Conservation (phyloP, 108 stramenopile genomes). For the Skeletonema costatum region DNA sequence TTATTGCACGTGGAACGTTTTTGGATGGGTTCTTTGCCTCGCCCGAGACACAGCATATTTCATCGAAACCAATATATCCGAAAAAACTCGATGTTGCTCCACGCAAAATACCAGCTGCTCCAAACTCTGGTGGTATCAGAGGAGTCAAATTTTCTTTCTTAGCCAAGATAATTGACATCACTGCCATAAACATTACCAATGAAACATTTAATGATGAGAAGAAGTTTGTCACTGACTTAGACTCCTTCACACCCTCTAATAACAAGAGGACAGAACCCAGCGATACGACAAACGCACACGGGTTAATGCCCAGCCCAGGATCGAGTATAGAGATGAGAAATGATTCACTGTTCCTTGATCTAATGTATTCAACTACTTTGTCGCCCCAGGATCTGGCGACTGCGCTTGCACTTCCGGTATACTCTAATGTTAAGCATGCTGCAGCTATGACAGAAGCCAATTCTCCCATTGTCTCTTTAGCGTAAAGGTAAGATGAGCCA, state of each 20-base stretch:
- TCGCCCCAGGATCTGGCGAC: conserved; percentile 82
- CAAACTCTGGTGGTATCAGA: conserved; percentile 51
- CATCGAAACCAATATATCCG: conserved; percentile 78
- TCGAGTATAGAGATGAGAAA: conserved; percentile 6
- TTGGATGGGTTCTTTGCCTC: conserved; percentile 66
- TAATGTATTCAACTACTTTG: conserved; percentile 62
- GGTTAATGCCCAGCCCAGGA: conserved; percentile 63
- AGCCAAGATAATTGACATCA: conserved; percentile 43
- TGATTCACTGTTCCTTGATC: background rate
- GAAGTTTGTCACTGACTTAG: conserved; percentile 61
- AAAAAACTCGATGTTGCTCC: conserved; percentile 75
- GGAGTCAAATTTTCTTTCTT: conserved; percentile 39
- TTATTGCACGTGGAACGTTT: conserved; percentile 70
- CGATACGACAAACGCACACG: conserved; percentile 67
- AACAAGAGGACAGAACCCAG: conserved; percentile 52
- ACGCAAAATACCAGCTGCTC: conserved; percentile 54
- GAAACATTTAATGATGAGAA: conserved; percentile 66
- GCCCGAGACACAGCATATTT: conserved; percentile 69
- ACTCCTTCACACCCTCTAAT: conserved; percentile 78
- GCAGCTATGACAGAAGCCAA: conserved; percentile 66
- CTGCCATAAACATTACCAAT: conserved; percentile 69
- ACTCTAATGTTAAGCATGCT: conserved; percentile 65
- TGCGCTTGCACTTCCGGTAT: conserved; percentile 54
- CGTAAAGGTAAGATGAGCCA: conserved; percentile 50
- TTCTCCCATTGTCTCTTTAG: conserved; percentile 55